Conservation (phyloP, 345 rosid species). For the Orychophragmus violaceus region DNA sequence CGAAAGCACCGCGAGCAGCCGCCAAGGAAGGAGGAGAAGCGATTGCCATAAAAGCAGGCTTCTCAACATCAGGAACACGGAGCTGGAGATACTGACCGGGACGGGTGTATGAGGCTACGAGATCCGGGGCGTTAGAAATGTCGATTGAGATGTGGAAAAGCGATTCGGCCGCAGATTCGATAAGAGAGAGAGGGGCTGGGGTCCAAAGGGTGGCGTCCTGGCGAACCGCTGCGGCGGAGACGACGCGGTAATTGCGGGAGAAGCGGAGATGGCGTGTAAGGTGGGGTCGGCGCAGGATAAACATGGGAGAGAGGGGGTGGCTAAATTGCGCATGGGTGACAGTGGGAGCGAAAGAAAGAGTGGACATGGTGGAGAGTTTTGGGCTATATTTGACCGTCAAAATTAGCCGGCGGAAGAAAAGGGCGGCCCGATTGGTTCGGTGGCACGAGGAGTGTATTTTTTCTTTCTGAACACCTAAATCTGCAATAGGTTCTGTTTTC, state of each 20-base stretch:
- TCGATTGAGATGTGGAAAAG: conserved; percentile 79
- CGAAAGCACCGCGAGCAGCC: conserved; percentile 53
- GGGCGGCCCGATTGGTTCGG: conserved; percentile 33
- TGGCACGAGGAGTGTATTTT: conserved; percentile 14
- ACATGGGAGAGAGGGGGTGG: conserved; percentile 52
- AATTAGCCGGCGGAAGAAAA: conserved; percentile 38
- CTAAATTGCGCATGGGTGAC: conserved; percentile 43
- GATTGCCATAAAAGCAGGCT: conserved; percentile 75
- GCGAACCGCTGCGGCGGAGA: conserved; percentile 57
- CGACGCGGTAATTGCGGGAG: conserved; percentile 35
- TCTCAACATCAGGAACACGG: conserved; percentile 56
- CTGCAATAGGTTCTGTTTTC: not conserved
- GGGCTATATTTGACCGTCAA: conserved; percentile 9
- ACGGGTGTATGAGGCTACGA: conserved; percentile 51
- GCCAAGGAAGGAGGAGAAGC: conserved; percentile 79
- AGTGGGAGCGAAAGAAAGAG: conserved; percentile 28
- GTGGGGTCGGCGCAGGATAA: conserved; percentile 55
- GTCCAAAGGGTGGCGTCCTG: conserved; percentile 79
- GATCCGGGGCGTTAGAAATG: conserved; percentile 67
- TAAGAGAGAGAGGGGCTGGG: conserved; percentile 50
- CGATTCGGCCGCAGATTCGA: conserved; percentile 71
- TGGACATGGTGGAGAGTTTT: conserved; percentile 35
- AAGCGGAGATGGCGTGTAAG: conserved; percentile 23
- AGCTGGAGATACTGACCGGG: conserved; percentile 95
- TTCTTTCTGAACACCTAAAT: not conserved